A percentile compares a stretch with the other conserved stretches of the same genome.
phyloP scores from a whole-genome alignment of 108 stramenopile species.

The Hondaea fermentalgiana region DNA sequence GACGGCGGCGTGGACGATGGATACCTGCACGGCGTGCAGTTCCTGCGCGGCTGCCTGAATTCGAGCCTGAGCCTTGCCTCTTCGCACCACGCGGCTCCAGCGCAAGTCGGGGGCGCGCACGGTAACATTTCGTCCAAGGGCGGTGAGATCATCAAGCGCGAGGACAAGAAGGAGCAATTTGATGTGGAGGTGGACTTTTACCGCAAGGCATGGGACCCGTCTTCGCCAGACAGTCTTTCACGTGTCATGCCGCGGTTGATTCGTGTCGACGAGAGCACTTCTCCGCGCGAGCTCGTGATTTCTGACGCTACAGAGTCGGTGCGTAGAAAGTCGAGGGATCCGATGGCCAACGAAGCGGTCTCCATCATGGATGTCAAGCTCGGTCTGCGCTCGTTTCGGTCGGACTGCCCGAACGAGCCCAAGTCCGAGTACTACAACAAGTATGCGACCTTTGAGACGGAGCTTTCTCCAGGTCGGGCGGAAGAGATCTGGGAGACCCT shows the following conservation, averaged over 20 bases:
- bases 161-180: slow-evolving; percentile 9
- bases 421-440: not conserved
- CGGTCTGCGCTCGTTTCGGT: not conserved
- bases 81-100: not conserved
- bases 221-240: not conserved
- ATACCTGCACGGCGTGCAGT: not conserved
- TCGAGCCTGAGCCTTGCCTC: not conserved
- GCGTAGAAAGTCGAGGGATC: not conserved
- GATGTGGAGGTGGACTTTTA: not conserved
- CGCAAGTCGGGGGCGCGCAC: slow-evolving; percentile 9
- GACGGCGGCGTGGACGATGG: not conserved
- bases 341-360: not conserved
- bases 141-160: not conserved
- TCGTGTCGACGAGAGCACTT: not conserved
- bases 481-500: not conserved
- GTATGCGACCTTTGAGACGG: not conserved
- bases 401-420: slow-evolving; percentile 5
- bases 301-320: not conserved
- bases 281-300: not conserved
- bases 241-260: not conserved
- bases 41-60: not conserved
- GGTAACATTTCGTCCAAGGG: not conserved
- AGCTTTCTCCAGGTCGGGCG: not conserved
- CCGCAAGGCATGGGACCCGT: not conserved
- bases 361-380: not conserved